Conservation (phyloP, 495 filamentous ascomycete genomes). For the Tuber indicum region DNA sequence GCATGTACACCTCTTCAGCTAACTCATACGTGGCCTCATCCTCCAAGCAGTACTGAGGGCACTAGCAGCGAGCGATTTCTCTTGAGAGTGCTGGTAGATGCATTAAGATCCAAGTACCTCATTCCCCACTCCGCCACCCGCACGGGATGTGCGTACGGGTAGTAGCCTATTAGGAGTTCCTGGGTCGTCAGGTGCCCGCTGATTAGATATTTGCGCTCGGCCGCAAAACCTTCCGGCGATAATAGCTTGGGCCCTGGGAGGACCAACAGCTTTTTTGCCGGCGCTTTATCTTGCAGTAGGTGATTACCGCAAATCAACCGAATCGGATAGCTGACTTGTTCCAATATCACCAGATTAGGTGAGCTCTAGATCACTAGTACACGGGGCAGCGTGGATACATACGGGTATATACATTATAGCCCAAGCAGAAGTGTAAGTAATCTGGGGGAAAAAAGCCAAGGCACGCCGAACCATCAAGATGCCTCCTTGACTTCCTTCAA, state of each 20-base stretch:
- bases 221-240: background rate
- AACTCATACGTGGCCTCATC: background rate
- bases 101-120: background rate
- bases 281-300: background rate
- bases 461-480: background rate
- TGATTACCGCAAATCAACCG: background rate
- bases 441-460: background rate
- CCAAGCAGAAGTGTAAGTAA: background rate
- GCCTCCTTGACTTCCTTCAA: background rate
- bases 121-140: background rate
- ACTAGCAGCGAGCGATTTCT: background rate
- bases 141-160: background rate
- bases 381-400: background rate
- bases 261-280: background rate
- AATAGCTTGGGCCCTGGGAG: background rate
- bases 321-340: background rate
- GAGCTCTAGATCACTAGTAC: background rate
- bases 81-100: background rate
- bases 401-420: background rate
- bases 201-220: background rate
- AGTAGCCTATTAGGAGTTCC: background rate
- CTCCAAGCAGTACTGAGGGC: background rate
- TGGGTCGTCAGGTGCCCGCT: background rate
- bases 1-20: background rate
- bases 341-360: background rate